Base-by-base conservation (phyloP, 2,329 filamentous ascomycete species). In the Stromatinia cepivora region DNA sequence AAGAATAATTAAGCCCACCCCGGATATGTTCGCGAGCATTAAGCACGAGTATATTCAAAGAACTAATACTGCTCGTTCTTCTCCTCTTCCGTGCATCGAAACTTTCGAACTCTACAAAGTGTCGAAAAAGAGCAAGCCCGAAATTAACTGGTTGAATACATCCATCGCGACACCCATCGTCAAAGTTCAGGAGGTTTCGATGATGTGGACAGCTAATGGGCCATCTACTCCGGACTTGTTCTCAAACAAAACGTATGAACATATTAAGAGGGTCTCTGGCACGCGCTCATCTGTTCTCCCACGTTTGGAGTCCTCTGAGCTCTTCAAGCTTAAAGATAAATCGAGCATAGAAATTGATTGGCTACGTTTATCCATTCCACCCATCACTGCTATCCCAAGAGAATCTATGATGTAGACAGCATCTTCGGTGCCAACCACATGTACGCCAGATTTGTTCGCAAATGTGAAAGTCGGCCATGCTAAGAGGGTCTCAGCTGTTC, bases 361-460 rank as follows among this genome's bases (percentile, higher is more conserved):
- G 39, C n/a, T 59, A 4, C 56, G 36, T 42, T n/a, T 15, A 45
- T 59, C 56, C 8, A 5, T 28, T n/a, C 13, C 56, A 59, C 36
- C 36, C n/a, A 59, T 45, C 15, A 45, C 15, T 36, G n/a, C 36
- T 20, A 42, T n/a, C n/a, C 11, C 56, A 45, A 45, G 13, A 10
- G 13, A 59, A 45, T 10, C 36, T 28, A 59, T 62, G 42, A 62
- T 48, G 42, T 62, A 42, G 59, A 15, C 36, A 62, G 42, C 42
- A 42, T 58, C 25, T 42, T 59, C 56, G 3, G n/a, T 45, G 11
- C 3, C n/a, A 59, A 42, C 36, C 8, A 45, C 5, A 20, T 36
- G 10, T 11, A 42, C 11, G 10, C 48, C 62, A 9, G 50, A 65
- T 15, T 25, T 39, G 11, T 65, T 65, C 20, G 48, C 48, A 20